Percentiles rank a stretch among this genome's conserved stretches.
These are phyloP conservation scores for Suhomyces bokatorum DNA, from an alignment of 1,139 yeast genomes.

Conservation along the genomic window DNA sequence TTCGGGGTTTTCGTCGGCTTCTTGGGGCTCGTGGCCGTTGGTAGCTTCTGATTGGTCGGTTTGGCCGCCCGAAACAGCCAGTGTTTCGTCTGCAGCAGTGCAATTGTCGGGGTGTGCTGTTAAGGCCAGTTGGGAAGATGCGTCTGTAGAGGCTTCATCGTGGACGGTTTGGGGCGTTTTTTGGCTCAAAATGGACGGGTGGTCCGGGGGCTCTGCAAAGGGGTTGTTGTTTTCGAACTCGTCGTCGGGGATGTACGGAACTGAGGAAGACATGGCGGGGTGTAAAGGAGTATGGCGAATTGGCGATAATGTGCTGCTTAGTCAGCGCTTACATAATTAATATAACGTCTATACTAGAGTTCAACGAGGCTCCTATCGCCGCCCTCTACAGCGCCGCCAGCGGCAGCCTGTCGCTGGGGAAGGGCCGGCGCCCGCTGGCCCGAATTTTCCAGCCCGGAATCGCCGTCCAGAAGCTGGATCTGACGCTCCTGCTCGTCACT, in stretches of 20 bases:
- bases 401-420: background rate
- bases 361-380: background rate
- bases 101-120: background rate
- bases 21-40: background rate
- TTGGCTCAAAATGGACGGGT: background rate
- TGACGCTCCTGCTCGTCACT: background rate
- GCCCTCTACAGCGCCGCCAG: background rate
- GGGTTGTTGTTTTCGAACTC: conserved; percentile 69
- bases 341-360: background rate
- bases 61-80: conserved; percentile 3
- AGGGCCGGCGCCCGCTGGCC: background rate
- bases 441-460: conserved; percentile 3
- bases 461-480: conserved; percentile 1
- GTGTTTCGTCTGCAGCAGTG: background rate
- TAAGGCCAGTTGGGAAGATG: background rate
- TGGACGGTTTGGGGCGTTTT: background rate
- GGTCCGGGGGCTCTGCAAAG: conserved; percentile 41
- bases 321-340: background rate
- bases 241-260: conserved; percentile 60
- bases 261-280: conserved; percentile 49
- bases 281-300: background rate
- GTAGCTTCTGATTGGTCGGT: background rate
- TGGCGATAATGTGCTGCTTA: background rate
- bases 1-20: background rate
- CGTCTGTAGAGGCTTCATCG: background rate